These are phyloP conservation scores for Hyphopichia wangnamkhiaoensis DNA, from an alignment of 1,139 yeast species.

Conservation along the genomic window DNA sequence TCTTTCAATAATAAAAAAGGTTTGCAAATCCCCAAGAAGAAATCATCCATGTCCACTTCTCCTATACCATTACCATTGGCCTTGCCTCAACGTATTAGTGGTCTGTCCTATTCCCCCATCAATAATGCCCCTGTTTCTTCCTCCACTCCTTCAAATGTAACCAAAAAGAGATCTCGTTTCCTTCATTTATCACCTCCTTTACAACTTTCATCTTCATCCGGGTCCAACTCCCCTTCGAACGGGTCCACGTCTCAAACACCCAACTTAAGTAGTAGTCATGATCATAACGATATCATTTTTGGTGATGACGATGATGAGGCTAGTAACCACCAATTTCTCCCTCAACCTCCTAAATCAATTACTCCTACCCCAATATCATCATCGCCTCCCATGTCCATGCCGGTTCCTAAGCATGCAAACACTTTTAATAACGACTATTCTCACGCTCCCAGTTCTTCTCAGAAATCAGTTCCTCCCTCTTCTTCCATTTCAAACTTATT, in stretches of 20 bases:
- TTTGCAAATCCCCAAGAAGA: neutral
- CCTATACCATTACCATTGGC: neutral
- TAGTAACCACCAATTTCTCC: too few relatives aligned
- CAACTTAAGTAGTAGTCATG: neutral
- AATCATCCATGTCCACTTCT: neutral
- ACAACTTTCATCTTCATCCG: neutral
- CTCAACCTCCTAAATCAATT: neutral
- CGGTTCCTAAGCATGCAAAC: neutral
- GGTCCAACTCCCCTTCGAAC: constrained; percentile 3
- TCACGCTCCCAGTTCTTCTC: neutral
- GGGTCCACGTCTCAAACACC: too few relatives aligned
- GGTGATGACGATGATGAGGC: neutral
- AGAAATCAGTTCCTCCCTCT: constrained; percentile 9
- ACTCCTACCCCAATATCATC: constrained; percentile 4
- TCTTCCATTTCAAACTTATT: constrained; percentile 27
- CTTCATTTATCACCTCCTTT: constrained; percentile 1
- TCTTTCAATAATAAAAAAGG: neutral
- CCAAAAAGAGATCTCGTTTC: constrained; percentile 4
- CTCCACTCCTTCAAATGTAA: constrained; percentile 9
- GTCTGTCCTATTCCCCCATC: constrained; percentile 5
- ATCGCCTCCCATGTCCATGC: neutral
- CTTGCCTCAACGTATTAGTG: neutral
- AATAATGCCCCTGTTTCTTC: too few relatives aligned
- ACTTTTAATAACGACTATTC: too few relatives aligned
- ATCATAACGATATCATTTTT: constrained; percentile 1